A percentile compares a stretch with the other conserved stretches of the same genome.
Evolutionary conservation across 2,329 filamentous ascomycete genomes (phyloP).

Genomic region (Ceratocystis cacaofunesta): DNA sequence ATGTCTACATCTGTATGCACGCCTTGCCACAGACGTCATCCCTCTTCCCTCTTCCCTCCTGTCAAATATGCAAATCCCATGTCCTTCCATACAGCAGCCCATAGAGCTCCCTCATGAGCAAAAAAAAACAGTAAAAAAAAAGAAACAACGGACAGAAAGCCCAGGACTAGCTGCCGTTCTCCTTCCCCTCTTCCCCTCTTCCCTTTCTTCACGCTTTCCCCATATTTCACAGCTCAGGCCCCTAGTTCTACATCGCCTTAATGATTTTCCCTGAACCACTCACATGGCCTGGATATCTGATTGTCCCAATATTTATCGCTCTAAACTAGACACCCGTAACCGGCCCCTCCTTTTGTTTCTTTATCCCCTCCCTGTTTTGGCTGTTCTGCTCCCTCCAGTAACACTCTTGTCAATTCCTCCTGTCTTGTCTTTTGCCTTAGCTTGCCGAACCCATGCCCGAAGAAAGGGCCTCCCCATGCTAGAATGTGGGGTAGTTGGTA

Average conservation of each 20-base stretch:
- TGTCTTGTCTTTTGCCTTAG: not conserved
- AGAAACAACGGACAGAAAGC: not conserved
- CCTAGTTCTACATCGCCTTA: not conserved
- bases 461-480: not conserved
- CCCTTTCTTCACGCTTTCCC: not conserved
- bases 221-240: not conserved
- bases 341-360: not conserved
- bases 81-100: not conserved
- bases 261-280: slow-evolving; percentile 4
- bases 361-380: not conserved
- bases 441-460: not conserved
- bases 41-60: not conserved
- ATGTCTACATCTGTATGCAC: not conserved
- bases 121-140: not conserved
- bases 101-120: not conserved
- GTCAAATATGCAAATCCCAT: not conserved
- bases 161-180: not conserved
- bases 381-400: no score
- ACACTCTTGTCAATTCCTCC: no score
- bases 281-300: not conserved
- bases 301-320: not conserved
- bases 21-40: not conserved
- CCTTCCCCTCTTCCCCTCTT: not conserved
- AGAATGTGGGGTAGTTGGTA: not conserved
- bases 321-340: not conserved